Percentiles rank a stretch among this genome's conserved stretches.
Evolutionary conservation across 2,329 filamentous ascomycete species (phyloP).

Genomic region (Cercospora zeae-maydis): DNA sequence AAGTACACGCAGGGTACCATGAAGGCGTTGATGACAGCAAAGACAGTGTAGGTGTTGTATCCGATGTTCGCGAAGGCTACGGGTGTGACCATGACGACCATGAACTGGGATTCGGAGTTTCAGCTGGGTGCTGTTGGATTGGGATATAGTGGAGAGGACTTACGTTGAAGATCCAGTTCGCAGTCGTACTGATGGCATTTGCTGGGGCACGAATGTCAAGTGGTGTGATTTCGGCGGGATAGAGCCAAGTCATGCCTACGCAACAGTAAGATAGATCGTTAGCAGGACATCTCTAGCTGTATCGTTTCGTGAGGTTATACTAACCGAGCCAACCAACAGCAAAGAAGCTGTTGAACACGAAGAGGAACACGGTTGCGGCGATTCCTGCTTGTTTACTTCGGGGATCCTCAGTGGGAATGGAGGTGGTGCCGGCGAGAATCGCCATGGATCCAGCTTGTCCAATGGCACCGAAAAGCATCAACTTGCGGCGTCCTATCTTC

Average conservation of each 20-base stretch:
- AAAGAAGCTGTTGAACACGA: slow-evolving; percentile 40
- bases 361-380: slow-evolving; percentile 39
- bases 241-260: slow-evolving; percentile 31
- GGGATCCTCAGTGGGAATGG: slow-evolving; percentile 15
- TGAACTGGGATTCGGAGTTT: slow-evolving; percentile 10
- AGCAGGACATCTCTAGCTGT: not conserved
- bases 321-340: slow-evolving; percentile 34
- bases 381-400: slow-evolving; percentile 34
- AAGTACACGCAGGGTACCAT: slow-evolving; percentile 50
- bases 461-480: slow-evolving; percentile 66
- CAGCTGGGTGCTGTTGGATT: not conserved
- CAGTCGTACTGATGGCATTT: slow-evolving; percentile 45
- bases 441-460: slow-evolving; percentile 32
- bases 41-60: slow-evolving; percentile 59
- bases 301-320: not conserved
- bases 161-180: slow-evolving; percentile 39
- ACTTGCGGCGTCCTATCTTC: slow-evolving; percentile 54
- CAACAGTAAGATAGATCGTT: too few relatives aligned
- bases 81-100: slow-evolving; percentile 57
- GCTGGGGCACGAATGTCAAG: slow-evolving; percentile 37
- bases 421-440: slow-evolving; percentile 32
- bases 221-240: slow-evolving; percentile 29
- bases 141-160: not conserved
- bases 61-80: slow-evolving; percentile 55
- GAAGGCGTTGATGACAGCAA: slow-evolving; percentile 62